Evolutionary conservation across 352 stramenopile species (phyloP).

Genomic region (Globisporangium paddicum): DNA sequence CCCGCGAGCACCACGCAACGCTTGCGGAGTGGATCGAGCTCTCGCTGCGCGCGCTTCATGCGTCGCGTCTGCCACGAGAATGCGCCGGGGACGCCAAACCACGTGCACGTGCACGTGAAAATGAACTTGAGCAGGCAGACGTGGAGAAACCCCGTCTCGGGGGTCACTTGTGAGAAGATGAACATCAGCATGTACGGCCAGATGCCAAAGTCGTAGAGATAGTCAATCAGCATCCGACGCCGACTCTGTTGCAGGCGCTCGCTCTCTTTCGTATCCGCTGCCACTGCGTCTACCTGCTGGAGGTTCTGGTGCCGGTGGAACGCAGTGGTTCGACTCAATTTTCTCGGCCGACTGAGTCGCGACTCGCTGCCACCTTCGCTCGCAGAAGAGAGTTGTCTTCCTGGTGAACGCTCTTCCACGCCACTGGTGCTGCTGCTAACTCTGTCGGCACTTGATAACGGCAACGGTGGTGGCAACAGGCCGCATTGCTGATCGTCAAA

Average conservation of each 20-base stretch:
- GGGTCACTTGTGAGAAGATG: constrained; percentile 43
- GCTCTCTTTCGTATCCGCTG: constrained; percentile 4
- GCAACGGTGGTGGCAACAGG: constrained; percentile 27
- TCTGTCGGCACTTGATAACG: constrained; percentile 6
- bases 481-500: constrained; percentile 44
- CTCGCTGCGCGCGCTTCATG: constrained; percentile 33
- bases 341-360: background rate
- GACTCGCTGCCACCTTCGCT: constrained; percentile 5
- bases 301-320: constrained; percentile 9
- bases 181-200: constrained; percentile 68
- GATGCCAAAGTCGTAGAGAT: constrained; percentile 63
- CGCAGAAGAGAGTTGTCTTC: background rate
- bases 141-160: constrained; percentile 32
- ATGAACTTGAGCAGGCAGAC: constrained; percentile 60
- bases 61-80: constrained; percentile 56
- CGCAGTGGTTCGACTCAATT: constrained; percentile 4
- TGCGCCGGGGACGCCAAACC: constrained; percentile 48
- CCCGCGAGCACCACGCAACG: constrained; percentile 50
- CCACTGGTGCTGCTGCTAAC: background rate
- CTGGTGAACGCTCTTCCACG: background rate
- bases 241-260: background rate
- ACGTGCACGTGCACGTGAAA: constrained; percentile 69
- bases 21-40: constrained; percentile 41
- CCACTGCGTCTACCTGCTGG: background rate
- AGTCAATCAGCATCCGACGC: constrained; percentile 37